Percentiles rank a stretch among this genome's conserved stretches.
phyloP scores from a whole-genome alignment of 2,329 filamentous ascomycete species.

The Monosporascus sp. region DNA sequence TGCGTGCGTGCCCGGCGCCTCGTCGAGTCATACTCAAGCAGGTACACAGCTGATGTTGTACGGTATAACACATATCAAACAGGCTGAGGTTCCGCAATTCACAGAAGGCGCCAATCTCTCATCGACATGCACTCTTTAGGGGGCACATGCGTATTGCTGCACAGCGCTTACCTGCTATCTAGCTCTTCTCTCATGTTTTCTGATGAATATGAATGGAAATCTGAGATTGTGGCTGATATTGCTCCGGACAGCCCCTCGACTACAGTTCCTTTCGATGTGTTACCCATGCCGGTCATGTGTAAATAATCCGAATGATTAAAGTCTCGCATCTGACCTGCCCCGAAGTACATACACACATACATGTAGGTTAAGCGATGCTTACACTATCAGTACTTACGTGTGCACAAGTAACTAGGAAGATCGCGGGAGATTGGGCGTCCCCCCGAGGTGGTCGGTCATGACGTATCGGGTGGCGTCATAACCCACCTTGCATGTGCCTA shows the following conservation, averaged over 20 bases:
- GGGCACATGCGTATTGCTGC: neutral
- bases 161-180: neutral
- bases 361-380: neutral
- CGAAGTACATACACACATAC: neutral
- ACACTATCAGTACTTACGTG: neutral
- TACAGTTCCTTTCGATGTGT: neutral
- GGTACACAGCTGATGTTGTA: too few relatives aligned
- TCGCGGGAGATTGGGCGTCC: neutral
- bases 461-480: neutral
- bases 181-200: neutral
- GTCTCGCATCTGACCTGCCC: neutral
- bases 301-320: neutral
- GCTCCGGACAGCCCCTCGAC: too few relatives aligned
- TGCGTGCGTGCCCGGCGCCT: too few relatives aligned
- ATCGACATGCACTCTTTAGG: too few relatives aligned
- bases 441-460: neutral
- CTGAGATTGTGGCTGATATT: too few relatives aligned
- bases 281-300: neutral
- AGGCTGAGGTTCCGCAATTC: too few relatives aligned
- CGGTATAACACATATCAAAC: too few relatives aligned
- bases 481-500: neutral
- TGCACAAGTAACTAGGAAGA: neutral
- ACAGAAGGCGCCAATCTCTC: too few relatives aligned
- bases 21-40: too few relatives aligned
- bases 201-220: neutral